Conservation (phyloP, 495 filamentous ascomycete species). For the Pyrenula massariospora region DNA sequence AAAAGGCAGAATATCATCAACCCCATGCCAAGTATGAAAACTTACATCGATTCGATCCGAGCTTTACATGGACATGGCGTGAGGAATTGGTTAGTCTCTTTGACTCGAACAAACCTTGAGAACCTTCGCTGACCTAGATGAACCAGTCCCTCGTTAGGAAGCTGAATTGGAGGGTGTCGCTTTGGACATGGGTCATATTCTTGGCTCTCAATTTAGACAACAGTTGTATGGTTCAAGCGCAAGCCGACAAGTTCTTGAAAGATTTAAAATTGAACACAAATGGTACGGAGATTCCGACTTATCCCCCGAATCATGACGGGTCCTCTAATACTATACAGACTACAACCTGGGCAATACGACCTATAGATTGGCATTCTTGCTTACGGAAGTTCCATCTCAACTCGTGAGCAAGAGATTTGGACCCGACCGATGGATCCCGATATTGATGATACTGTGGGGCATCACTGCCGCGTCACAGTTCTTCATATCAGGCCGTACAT, state of each 20-base stretch:
- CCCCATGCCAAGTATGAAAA: conserved; percentile 31
- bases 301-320: conserved; percentile 18
- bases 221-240: conserved; percentile 47
- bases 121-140: not conserved
- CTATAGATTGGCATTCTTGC: conserved; percentile 47
- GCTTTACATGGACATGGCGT: conserved; percentile 29
- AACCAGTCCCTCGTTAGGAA: not conserved
- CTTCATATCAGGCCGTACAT: conserved; percentile 40
- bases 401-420: conserved; percentile 55
- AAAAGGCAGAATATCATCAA: conserved; percentile 27
- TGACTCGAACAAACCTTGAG: not conserved
- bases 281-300: conserved; percentile 38
- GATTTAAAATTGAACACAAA: conserved; percentile 34
- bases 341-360: conserved; percentile 53
- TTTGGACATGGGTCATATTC: conserved; percentile 45
- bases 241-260: conserved; percentile 46
- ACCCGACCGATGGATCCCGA: conserved; percentile 68
- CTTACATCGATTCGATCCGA: conserved; percentile 26
- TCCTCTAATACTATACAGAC: conserved; percentile 25
- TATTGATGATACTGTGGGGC: conserved; percentile 64
- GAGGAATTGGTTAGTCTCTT: conserved; percentile 21
- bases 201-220: conserved; percentile 57
- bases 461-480: conserved; percentile 54
- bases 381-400: conserved; percentile 57
- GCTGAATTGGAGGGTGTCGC: conserved; percentile 18